Percentiles rank a stretch among this genome's conserved stretches.
These are phyloP conservation scores for Sinapis alba DNA, from an alignment of 441 rosid species.

Conservation along the genomic window DNA sequence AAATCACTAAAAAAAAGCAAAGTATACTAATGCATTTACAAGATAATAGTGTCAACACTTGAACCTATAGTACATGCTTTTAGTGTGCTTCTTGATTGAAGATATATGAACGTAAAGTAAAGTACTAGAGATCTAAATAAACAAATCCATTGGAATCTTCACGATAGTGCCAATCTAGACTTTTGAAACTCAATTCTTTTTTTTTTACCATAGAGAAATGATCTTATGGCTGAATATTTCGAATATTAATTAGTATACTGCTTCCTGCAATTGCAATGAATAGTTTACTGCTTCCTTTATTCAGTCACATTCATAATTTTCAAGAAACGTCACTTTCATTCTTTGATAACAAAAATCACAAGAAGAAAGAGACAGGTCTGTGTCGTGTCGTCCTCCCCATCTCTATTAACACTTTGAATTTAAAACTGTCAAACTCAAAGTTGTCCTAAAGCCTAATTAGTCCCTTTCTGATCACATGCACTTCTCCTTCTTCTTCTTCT, in stretches of 20 bases:
- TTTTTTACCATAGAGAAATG: not conserved
- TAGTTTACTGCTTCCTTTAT: conserved; percentile 1
- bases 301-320: not conserved
- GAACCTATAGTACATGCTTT: not conserved
- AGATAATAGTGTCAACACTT: not conserved
- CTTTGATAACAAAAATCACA: conserved; percentile 23
- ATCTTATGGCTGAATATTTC: not conserved
- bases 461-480: conserved; percentile 35
- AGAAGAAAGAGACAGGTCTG: conserved; percentile 35
- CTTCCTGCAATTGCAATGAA: too few relatives aligned
- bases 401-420: conserved; percentile 35
- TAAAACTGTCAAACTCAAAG: conserved; percentile 27
- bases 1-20: not conserved
- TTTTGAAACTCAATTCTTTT: not conserved
- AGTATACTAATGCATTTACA: too few relatives aligned
- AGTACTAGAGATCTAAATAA: not conserved
- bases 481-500: conserved; percentile 13
- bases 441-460: conserved; percentile 26
- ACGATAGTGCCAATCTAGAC: not conserved
- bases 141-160: not conserved
- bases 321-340: conserved; percentile 32
- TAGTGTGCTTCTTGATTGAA: not conserved
- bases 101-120: too few relatives aligned
- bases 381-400: conserved; percentile 27
- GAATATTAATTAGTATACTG: not conserved